Evolutionary conservation across 306 rosid species (phyloP), one percentile per base, ranked within the genome.

Genomic region (Fagus sylvatica): DNA sequence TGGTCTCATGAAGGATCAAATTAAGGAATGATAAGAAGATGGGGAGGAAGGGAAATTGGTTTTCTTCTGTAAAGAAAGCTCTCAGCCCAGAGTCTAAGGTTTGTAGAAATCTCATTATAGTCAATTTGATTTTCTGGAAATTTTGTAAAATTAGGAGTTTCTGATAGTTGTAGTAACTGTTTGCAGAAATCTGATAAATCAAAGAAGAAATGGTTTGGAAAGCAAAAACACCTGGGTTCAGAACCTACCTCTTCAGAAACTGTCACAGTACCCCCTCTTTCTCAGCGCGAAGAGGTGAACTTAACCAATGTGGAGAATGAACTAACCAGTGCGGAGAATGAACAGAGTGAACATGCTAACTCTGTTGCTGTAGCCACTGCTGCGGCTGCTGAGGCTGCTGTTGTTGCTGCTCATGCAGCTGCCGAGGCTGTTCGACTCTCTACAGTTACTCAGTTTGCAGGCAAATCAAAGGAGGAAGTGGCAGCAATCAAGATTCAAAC

Each of bases 141-240:
- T 7, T 73, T 62, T 61, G 19, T 64, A 48, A 78, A 34, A 51
- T 53, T 69, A 42, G 15, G 78, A 10, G 53, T 73, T 84, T 82
- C 60, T 77, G 61, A 74, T 82, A 43, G 42, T 69, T 69, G 67
- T 69, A 15, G 71, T 49, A 51, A 71, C 54, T 62, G 6, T 13
- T 43, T 72, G 68, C 83, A 96, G 98, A 86, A 76, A 82, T 89
- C 97, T 65, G 82, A 79, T 66, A 84, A 85, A 72, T 90, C 96
- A 46, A 96, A 93, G 86, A 91, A 93, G 96, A 91, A 96, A 93
- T 96, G 99, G 99, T 89, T 90, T 75, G 97, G 99, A 84, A 96
- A 93, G 87, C 88, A 90, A 70, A 91, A 93, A 61, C 86, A 85
- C 74, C 80, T 76, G 71, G 61, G 78, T 83, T 75, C 85, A 7